Evolutionary conservation across 2,329 filamentous ascomycete species (phyloP), one percentile per base, ranked within the genome.

Genomic region (Alternaria atra): DNA sequence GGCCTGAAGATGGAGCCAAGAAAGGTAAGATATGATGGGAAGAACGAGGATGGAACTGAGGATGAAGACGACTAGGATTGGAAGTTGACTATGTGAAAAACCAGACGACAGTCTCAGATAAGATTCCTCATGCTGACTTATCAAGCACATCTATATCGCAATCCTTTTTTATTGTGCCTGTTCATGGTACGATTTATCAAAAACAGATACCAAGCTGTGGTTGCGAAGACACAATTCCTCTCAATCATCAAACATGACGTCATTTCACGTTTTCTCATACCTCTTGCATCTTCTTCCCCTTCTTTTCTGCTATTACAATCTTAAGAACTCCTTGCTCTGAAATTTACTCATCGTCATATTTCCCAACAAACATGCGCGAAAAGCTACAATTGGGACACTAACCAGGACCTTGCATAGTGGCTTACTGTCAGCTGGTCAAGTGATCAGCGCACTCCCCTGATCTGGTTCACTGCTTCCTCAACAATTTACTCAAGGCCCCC

Each of bases 401-500:
- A 2, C 30, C 23, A n/a, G 12, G 13, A 1, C 17, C 17, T 23
- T 25, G 46, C 46, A 34, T 48, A 17, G 46, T 35, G 46, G 46
- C 46, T 48, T 20, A 25, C 46, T n/a, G 30, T 48, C 46, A 48
- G 46, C 46, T 35, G 46, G 17, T 48, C 46, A 48, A 35, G 13
- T 48, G 46, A 48, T 48, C 30, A 30, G 1, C 46, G 2, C 15
- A 6, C 15, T 48, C 2, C 8, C 12, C 46, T 35, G 13, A 2
- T 48, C 7, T 25, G 1, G 23, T 48, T 35, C 30, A 34, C 35
- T 17, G 29, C 30, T 35, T 1, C 46, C 20, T 25, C 2, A n/a
- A 17, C 32, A 20, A 5, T n/a, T 6, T 2, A n/a, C 25, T 15
- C 30, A 35, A 23, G 12, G 20, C 30, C 7, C 23, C 2, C 7